Percentiles rank a stretch among this genome's conserved stretches.
These are phyloP conservation scores for Talaromyces liani DNA, from an alignment of 495 filamentous ascomycete species.

Conservation along the genomic window DNA sequence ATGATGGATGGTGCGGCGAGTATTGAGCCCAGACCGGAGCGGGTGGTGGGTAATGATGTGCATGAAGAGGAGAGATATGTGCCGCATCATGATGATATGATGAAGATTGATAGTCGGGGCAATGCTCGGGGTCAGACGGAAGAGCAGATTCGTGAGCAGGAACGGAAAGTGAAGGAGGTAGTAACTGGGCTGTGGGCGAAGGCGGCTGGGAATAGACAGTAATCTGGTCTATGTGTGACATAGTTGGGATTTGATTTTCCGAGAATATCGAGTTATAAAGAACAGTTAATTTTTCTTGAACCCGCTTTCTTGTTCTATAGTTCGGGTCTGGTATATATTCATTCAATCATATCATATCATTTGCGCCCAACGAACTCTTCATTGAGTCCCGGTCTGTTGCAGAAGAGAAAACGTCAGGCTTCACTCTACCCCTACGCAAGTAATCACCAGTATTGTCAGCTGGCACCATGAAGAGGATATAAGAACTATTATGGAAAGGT, in stretches of 20 bases:
- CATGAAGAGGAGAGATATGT: conserved; percentile 21
- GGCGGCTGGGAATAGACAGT: not conserved
- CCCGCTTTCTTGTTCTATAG: not conserved
- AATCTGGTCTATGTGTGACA: not conserved
- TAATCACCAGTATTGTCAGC: not conserved
- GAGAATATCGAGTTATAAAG: not conserved
- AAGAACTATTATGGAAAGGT: not conserved
- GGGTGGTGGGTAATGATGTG: conserved; percentile 37
- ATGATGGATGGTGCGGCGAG: conserved; percentile 78
- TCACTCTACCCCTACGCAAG: too few relatives aligned
- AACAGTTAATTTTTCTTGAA: not conserved
- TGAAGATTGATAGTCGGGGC: conserved; percentile 49
- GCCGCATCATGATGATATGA: conserved; percentile 29
- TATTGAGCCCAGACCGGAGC: conserved; percentile 51
- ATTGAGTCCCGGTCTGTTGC: too few relatives aligned
- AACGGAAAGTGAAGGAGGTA: conserved; percentile 52
- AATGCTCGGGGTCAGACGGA: conserved; percentile 59
- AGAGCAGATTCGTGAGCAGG: conserved; percentile 55
- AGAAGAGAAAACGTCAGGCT: not conserved
- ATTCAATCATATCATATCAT: not conserved
- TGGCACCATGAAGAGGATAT: not conserved
- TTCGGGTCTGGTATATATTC: not conserved
- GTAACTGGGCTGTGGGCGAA: conserved; percentile 51
- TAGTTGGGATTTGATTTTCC: not conserved
- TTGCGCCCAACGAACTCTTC: not conserved